These are phyloP conservation scores for Suhomyces taliae DNA, from an alignment of 1,139 yeast species.

Conservation along the genomic window DNA sequence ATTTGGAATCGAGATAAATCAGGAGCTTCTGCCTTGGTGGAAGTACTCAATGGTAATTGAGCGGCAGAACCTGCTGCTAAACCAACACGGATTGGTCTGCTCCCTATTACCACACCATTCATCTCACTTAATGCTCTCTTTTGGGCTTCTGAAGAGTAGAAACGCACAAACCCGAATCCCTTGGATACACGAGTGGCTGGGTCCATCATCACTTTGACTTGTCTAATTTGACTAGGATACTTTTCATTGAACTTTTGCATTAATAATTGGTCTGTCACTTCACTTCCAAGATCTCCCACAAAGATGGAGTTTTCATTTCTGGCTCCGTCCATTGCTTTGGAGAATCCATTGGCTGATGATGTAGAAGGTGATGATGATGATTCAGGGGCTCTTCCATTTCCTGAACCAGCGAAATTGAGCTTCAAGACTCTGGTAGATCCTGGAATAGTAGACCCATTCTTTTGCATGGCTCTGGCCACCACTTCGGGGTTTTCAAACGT, in stretches of 20 bases:
- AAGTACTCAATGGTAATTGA: slow-evolving; percentile 7
- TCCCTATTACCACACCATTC: slow-evolving; percentile 77
- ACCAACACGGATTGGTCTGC: slow-evolving; percentile 71
- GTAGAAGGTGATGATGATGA: background rate
- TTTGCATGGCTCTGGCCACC: slow-evolving; percentile 68
- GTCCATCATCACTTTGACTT: slow-evolving; percentile 86
- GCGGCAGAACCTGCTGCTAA: slow-evolving; percentile 28
- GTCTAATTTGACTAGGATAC: slow-evolving; percentile 69
- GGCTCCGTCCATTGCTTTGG: slow-evolving; percentile 5
- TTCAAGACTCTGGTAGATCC: slow-evolving; percentile 57
- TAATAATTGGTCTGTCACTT: slow-evolving; percentile 70
- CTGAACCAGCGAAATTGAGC: slow-evolving; percentile 75
- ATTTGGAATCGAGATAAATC: slow-evolving; percentile 17
- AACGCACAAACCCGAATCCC: slow-evolving; percentile 92
- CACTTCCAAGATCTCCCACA: slow-evolving; percentile 82
- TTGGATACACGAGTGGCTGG: slow-evolving; percentile 72
- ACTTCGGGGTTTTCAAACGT: slow-evolving; percentile 68
- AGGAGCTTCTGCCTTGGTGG: slow-evolving; percentile 3
- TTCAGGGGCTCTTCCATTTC: background rate
- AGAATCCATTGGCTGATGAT: background rate
- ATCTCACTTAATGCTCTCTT: slow-evolving; percentile 74
- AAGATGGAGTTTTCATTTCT: slow-evolving; percentile 65
- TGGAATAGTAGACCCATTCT: slow-evolving; percentile 73
- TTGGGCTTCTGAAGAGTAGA: slow-evolving; percentile 69
- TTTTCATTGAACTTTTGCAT: slow-evolving; percentile 67